phyloP scores from a whole-genome alignment of 495 filamentous ascomycete species.

The Tuber aestivum region DNA sequence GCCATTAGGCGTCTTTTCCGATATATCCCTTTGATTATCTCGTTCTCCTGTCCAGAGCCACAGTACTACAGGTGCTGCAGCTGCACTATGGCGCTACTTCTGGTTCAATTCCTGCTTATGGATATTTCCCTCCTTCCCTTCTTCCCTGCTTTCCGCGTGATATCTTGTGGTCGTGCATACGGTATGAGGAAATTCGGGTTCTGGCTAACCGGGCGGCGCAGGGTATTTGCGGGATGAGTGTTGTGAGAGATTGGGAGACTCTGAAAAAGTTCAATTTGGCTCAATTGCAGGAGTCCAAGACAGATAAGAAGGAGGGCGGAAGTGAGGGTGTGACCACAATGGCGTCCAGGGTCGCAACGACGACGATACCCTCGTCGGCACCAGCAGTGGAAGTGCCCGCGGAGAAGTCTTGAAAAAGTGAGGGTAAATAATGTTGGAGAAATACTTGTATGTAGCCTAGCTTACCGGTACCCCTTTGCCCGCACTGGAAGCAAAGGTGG shows the following conservation, averaged over 20 bases:
- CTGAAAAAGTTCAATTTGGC: conserved; percentile 68
- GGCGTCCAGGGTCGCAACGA: background rate
- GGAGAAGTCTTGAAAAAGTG: background rate
- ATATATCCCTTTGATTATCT: background rate
- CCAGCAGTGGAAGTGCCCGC: background rate
- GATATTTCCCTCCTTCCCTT: background rate
- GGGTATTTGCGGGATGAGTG: conserved; percentile 75
- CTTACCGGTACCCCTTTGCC: conserved; percentile 10
- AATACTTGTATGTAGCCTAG: conserved; percentile 10
- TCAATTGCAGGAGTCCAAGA: conserved; percentile 51
- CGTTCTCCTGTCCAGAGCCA: background rate
- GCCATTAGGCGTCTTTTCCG: background rate
- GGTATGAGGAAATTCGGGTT: background rate
- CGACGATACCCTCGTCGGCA: background rate
- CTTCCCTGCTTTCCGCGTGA: background rate
- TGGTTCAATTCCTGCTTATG: background rate
- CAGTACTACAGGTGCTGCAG: background rate
- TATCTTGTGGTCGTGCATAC: background rate
- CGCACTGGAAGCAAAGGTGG: background rate
- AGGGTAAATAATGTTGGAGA: background rate
- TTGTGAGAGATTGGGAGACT: conserved; percentile 63
- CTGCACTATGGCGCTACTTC: background rate
- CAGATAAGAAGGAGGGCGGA: background rate
- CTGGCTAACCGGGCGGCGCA: conserved; percentile 36
- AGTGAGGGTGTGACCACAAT: background rate